Evolutionary conservation across 441 rosid species (phyloP).

Genomic region (Breynia disticha): DNA sequence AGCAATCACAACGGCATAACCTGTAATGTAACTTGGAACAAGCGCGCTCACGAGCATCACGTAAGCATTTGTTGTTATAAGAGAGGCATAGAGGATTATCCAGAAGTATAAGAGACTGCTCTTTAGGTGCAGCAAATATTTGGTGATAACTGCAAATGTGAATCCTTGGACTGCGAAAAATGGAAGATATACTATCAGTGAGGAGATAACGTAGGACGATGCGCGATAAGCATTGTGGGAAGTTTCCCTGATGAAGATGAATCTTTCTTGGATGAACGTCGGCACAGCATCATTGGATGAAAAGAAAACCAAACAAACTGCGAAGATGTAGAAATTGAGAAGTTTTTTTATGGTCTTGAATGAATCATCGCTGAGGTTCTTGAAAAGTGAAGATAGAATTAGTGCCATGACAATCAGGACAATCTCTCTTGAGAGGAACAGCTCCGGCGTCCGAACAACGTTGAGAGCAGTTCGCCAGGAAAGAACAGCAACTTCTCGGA

Average conservation of each 20-base stretch:
- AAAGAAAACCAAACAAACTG: conserved; percentile 50
- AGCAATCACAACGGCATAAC: conserved; percentile 54
- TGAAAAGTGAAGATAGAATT: conserved; percentile 51
- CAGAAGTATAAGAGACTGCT: conserved; percentile 38
- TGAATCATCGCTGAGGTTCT: conserved; percentile 14
- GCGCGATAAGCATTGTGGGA: conserved; percentile 61
- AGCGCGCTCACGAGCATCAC: conserved; percentile 63
- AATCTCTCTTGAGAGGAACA: conserved; percentile 48
- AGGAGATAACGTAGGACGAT: conserved; percentile 52
- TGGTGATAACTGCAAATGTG: conserved; percentile 42
- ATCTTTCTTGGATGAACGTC: conserved; percentile 59
- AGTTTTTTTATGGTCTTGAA: conserved; percentile 36
- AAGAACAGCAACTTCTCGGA: conserved; percentile 46
- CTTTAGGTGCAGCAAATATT: conserved; percentile 22
- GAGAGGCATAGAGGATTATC: conserved; percentile 46
- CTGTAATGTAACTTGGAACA: conserved; percentile 52
- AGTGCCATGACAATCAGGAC: conserved; percentile 54
- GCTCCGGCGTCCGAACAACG: conserved; percentile 58
- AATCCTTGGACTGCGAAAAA: conserved; percentile 59
- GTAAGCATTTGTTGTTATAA: conserved; percentile 46
- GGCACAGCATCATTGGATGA: conserved; percentile 69
- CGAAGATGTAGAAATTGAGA: conserved; percentile 55
- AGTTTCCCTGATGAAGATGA: conserved; percentile 64
- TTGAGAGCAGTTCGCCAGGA: conserved; percentile 43
- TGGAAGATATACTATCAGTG: conserved; percentile 51